phyloP scores from a whole-genome alignment of 73 alveolate genomes.

The Paramecium caudatum region DNA sequence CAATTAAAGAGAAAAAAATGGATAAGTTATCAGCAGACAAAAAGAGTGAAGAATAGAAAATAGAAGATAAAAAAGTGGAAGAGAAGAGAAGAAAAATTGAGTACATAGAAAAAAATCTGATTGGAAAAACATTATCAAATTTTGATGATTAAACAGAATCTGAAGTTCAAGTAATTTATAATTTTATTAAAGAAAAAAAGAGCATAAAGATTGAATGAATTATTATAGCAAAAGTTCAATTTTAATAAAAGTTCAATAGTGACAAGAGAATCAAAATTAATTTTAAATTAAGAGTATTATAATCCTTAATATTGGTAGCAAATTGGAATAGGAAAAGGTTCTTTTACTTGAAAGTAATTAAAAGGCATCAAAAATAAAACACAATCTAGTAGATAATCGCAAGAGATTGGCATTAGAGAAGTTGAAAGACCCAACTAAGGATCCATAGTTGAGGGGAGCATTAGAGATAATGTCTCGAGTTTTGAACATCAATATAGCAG shows the following conservation, averaged over 20 bases:
- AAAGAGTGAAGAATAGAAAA: slow-evolving; percentile 13
- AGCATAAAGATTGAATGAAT: slow-evolving; percentile 55
- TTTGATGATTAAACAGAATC: slow-evolving; percentile 32
- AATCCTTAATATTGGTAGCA: background rate
- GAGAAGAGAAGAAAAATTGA: slow-evolving; percentile 34
- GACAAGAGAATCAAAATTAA: slow-evolving; percentile 31
- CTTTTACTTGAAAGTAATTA: slow-evolving; percentile 52
- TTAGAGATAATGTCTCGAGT: slow-evolving; percentile 61
- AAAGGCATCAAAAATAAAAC: slow-evolving; percentile 55
- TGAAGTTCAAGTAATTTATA: slow-evolving; percentile 41
- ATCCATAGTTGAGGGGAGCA: slow-evolving; percentile 56
- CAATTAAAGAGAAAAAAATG: background rate
- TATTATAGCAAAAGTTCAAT: slow-evolving; percentile 31
- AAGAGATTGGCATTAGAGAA: slow-evolving; percentile 59
- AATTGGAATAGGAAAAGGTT: slow-evolving; percentile 52
- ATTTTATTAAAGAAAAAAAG: slow-evolving; percentile 44
- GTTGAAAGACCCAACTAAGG: slow-evolving; percentile 45
- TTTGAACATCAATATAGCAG: slow-evolving; percentile 22
- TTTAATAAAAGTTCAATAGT: background rate
- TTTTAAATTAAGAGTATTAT: slow-evolving; percentile 49
- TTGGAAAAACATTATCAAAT: slow-evolving; percentile 14
- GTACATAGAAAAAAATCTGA: background rate
- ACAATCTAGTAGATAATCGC: slow-evolving; percentile 32
- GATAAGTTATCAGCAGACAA: background rate
- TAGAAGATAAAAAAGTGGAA: slow-evolving; percentile 12